These are phyloP conservation scores for Piromyces sp. DNA, from an alignment of 192 early-diverging fungal species.

Conservation along the genomic window DNA sequence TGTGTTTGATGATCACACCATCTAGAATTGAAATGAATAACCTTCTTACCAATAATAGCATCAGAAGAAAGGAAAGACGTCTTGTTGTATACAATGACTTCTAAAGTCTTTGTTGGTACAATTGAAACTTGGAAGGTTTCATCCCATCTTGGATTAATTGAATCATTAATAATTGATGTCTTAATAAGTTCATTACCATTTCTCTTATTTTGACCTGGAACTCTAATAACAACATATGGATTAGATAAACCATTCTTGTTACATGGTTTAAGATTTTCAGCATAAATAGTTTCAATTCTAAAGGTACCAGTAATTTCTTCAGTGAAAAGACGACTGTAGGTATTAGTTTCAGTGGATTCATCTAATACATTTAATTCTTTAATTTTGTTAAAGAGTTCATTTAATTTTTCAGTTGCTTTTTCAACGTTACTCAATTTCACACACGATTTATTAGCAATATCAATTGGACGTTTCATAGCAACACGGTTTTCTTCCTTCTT, in stretches of 20 bases:
- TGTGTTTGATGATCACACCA: slow-evolving; percentile 35
- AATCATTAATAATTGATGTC: slow-evolving; percentile 35
- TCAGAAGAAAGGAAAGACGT: slow-evolving; percentile 24
- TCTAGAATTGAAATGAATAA: slow-evolving; percentile 27
- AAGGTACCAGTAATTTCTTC: slow-evolving; percentile 8
- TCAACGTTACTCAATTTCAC: slow-evolving; percentile 37
- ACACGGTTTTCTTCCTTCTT: slow-evolving; percentile 4
- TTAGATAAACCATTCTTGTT: slow-evolving; percentile 32
- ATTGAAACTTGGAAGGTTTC: slow-evolving; percentile 50
- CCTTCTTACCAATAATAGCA: slow-evolving; percentile 24
- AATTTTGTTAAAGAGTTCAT: slow-evolving; percentile 29
- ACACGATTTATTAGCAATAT: slow-evolving; percentile 16
- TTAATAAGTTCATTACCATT: slow-evolving; percentile 13
- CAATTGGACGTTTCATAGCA: neutral
- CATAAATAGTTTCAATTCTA: slow-evolving; percentile 18
- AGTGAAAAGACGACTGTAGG: neutral
- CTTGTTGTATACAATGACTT: slow-evolving; percentile 21
- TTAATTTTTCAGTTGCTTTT: slow-evolving; percentile 25
- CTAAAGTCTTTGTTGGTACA: slow-evolving; percentile 26
- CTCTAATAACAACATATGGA: slow-evolving; percentile 25
- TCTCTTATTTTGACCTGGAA: slow-evolving; percentile 21
- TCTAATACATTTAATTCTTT: slow-evolving; percentile 9
- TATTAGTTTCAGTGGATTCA: neutral
- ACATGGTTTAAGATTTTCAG: slow-evolving; percentile 31
- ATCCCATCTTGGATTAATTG: slow-evolving; percentile 63